Evolutionary conservation across 2,329 filamentous ascomycete species (phyloP), one percentile per base, ranked within the genome.

Genomic region (Aspergillus sclerotialis): DNA sequence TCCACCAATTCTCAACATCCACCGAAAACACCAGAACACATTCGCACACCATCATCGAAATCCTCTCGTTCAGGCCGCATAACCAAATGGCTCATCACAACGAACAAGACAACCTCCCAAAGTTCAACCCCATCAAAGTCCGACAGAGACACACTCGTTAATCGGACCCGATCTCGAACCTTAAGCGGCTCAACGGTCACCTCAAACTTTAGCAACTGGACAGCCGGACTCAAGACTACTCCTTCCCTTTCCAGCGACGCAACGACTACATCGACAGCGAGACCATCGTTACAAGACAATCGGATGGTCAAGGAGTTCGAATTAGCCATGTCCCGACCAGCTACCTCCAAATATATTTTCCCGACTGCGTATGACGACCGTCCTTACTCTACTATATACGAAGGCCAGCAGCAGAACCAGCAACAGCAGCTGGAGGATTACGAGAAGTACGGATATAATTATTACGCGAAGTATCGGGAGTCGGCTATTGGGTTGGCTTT

Each of bases 151-250:
- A 50, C 47, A 12, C 34, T 33, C n/a, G 45, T 50, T 43, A 48
- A 54, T 21, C 49, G 48, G 30, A 45, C 49, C 32, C 50, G 48
- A 32, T 39, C 46, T 14, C 60, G 56, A 16, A 61, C 55, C 1
- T 30, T 61, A 11, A 64, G 60, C 34, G 56, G 54, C 11, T 59
- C 58, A 5, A 63, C 60, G 2, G 28, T 58, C 26, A 46, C 46
- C 14, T 60, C 56, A 9, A 27, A 13, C 28, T 27, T 24, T 9
- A 28, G 19, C 9, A 27, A 10, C 31, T 23, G 14, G 14, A 27
- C 21, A 10, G 13, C n/a, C 2, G 35, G 37, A 11, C 32, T 40
- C 6, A 43, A 36, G 26, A 36, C 40, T 10, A 58, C 51, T 16
- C 39, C 44, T 7, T 60, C 58, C 1, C 37, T 60, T 12, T 54